Base-by-base conservation (phyloP, 179 eudicot species). In the Heliamphora pulchella region DNA sequence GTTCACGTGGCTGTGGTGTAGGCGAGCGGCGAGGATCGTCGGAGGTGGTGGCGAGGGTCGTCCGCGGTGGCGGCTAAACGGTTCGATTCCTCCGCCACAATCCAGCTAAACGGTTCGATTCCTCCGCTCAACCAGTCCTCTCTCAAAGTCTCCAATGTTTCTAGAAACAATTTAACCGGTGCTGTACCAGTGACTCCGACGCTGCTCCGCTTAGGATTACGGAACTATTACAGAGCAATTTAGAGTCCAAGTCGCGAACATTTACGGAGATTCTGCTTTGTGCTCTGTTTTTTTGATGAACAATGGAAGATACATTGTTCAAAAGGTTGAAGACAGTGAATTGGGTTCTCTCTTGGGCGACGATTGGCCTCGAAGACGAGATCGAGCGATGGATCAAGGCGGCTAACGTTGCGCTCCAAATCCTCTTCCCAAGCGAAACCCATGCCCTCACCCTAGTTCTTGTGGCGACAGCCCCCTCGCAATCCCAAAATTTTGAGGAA, bases 231-330 rank as follows among this genome's bases (percentile, higher is more conserved):
- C 97, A 96, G 86, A 91, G 93, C 79, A 96, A 96, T 88, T 84
- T 96, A 61, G 98, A 92, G 85, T 84, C 91, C 0, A 96, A 96
- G 64, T 87, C 73, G 76, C 97, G 0, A 94, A 90, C 89, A 74
- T 88, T 54, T 96, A 96, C 54, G 83, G 87, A 77, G 98, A 94
- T 80, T 48, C 88, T 5, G 91, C 93, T 5, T 83, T 96, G 80
- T 86, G 91, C 77, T 86, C 97, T 5, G 89, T 96, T 51, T 96
- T 96, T 69, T 83, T 94, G 97, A 92, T 94, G 96, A 96, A 96
- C 43, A 94, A 96, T 59, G 96, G 91, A 65, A 89, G 90, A 70
- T 96, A 96, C 86, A 91, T 94, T 77, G 91, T 92, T 69, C 91
- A 94, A 80, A 96, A 96, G 83, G 92, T 89, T 76, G 84, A 84